Evolutionary conservation across 2,329 filamentous ascomycete genomes (phyloP), one percentile per base, ranked within the genome.

Genomic region (Neurospora sp.): DNA sequence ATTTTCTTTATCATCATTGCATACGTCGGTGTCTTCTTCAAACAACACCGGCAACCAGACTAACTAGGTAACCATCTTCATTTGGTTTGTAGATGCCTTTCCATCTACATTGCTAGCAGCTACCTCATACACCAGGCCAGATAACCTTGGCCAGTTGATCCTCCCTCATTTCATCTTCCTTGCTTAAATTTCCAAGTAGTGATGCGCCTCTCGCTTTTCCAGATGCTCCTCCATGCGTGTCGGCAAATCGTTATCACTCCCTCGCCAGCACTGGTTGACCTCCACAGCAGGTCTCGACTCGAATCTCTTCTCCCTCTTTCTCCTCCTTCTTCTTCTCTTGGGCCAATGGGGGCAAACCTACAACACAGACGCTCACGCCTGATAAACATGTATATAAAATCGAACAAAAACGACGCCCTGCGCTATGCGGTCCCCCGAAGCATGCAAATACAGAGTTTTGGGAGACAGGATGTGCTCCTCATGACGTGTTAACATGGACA

Each of bases 401-500:
- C 70, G 39, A 68, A 52, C 66, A 71, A 72, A 71, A 68, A 72
- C 67, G 73, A 72, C 74, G 73, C 74, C 73, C 68, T 68, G 70
- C 71, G 73, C 74, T 75, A 74, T 75, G 74, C 73, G 73, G 67
- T 71, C 69, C 39, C 62, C 69, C 69, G 68, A 72, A 70, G 68
- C 67, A 73, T 72, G 70, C 67, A 71, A 71, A 65, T 72, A 69
- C 66, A 71, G 70, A 46, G 23, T 28, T 38, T 69, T 41, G 70
- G 68, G 69, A 62, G 39, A 40, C 67, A 65, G 39, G 66, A 37
- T 17, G 66, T 33, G 28, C 19, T 36, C 46, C 62, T 39, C 62
- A 66, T 62, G 52, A 62, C 52, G 52, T 33, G 52, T 62, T 68
- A 71, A 69, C 68, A 70, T 72, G n/a, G 57, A 70, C 62, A 71